Percentiles rank a stretch among this genome's conserved stretches.
Evolutionary conservation across 441 rosid species (phyloP).

Genomic region (Syzygium syzygioides): DNA sequence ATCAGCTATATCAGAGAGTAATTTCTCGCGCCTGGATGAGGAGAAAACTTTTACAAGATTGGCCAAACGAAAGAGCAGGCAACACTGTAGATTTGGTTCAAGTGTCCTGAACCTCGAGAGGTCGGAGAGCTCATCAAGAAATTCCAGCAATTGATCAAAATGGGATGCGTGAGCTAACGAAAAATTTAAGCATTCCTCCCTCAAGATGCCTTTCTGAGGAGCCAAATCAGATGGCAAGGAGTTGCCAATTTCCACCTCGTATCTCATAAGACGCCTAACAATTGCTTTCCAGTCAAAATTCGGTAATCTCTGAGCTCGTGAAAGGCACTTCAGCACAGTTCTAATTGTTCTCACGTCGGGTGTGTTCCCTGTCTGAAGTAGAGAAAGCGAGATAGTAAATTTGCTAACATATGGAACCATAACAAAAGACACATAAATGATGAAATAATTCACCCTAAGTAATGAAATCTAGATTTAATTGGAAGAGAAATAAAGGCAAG

Average conservation of each 20-base stretch:
- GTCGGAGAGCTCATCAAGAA: conserved; percentile 79
- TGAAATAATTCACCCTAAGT: not conserved
- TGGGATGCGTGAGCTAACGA: conserved; percentile 64
- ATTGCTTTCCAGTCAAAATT: conserved; percentile 77
- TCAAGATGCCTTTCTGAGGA: conserved; percentile 35
- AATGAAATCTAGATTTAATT: not conserved
- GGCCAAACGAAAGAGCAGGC: conserved; percentile 55
- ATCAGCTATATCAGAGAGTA: conserved; percentile 53
- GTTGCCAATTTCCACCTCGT: conserved; percentile 39
- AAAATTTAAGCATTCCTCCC: conserved; percentile 70
- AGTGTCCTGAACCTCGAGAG: conserved; percentile 63
- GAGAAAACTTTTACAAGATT: conserved; percentile 67
- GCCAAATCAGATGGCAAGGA: conserved; percentile 27
- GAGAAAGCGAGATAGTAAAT: conserved; percentile 6
- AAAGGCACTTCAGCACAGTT: conserved; percentile 70
- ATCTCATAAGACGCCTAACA: conserved; percentile 81
- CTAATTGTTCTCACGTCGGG: conserved; percentile 29
- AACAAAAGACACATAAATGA: not conserved
- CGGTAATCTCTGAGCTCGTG: conserved; percentile 82
- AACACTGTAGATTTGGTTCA: conserved; percentile 55
- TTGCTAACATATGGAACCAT: not conserved
- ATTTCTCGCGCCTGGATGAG: conserved; percentile 67
- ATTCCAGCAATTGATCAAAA: conserved; percentile 54
- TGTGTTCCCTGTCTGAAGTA: conserved; percentile 35
- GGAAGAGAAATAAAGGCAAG: not conserved